Conservation (phyloP, 768 basidiomycete genomes). For the Mycena olivaceomarginata region DNA sequence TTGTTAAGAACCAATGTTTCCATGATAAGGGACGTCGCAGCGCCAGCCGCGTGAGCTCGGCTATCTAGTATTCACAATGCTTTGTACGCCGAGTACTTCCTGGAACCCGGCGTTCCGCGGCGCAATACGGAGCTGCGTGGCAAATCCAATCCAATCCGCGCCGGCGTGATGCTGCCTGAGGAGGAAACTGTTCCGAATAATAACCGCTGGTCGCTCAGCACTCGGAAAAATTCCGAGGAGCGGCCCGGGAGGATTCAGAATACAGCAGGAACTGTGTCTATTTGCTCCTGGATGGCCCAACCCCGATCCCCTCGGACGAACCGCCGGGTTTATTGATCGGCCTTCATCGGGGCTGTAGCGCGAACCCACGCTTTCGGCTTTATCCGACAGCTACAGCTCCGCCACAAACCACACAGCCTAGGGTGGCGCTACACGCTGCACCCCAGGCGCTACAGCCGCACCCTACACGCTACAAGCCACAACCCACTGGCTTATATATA, state of each 20-base stretch:
- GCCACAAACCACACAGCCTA: too few relatives aligned
- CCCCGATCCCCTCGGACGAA: too few relatives aligned
- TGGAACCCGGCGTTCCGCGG: slow-evolving; percentile 32
- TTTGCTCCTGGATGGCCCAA: too few relatives aligned
- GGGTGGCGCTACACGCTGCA: too few relatives aligned
- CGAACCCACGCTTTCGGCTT: too few relatives aligned
- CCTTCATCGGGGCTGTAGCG: too few relatives aligned
- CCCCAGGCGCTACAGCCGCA: too few relatives aligned
- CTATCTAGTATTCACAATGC: slow-evolving; percentile 20
- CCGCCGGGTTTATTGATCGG: too few relatives aligned
- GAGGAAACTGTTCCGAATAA: slow-evolving; percentile 22
- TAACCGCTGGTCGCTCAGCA: slow-evolving; percentile 4
- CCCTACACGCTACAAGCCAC: too few relatives aligned
- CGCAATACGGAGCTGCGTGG: slow-evolving; percentile 5
- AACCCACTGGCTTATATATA: too few relatives aligned
- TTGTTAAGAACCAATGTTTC: slow-evolving; percentile 13
- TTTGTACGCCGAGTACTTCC: slow-evolving; percentile 26
- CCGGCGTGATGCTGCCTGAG: slow-evolving; percentile 24
- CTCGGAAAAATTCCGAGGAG: slow-evolving; percentile 18
- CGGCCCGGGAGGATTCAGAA: slow-evolving; percentile 19
- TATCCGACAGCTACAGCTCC: too few relatives aligned
- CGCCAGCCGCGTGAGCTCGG: slow-evolving; percentile 29
- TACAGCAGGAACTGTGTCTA: slow-evolving; percentile 17
- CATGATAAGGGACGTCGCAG: slow-evolving; percentile 26
- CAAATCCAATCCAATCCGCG: slow-evolving; percentile 20